Percentiles rank a stretch among this genome's conserved stretches.
phyloP scores from a whole-genome alignment of 2,329 filamentous ascomycete genomes.

The Aspergillus carbonarius region DNA sequence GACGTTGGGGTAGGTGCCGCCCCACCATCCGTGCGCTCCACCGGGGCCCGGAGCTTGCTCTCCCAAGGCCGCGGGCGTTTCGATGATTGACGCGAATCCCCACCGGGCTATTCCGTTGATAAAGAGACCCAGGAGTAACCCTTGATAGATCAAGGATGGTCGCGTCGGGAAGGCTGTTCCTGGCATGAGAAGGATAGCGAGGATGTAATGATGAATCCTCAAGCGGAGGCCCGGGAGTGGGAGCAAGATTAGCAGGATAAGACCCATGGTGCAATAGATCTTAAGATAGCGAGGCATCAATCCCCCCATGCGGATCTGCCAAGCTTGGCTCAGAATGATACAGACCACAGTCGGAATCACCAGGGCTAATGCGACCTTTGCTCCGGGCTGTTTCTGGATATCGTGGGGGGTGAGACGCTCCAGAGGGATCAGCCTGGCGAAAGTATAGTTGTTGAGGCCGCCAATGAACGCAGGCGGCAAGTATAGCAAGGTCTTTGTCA shows the following conservation, averaged over 20 bases:
- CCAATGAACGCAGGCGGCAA: slow-evolving; percentile 89
- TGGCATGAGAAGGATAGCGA: slow-evolving; percentile 80
- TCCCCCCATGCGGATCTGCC: slow-evolving; percentile 81
- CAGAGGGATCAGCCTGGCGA: slow-evolving; percentile 84
- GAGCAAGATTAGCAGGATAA: slow-evolving; percentile 68
- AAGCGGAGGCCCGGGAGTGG: slow-evolving; percentile 74
- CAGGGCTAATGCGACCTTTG: slow-evolving; percentile 74
- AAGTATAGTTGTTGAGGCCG: slow-evolving; percentile 89
- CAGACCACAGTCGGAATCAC: slow-evolving; percentile 69
- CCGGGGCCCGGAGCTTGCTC: slow-evolving; percentile 47
- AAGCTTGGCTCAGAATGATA: slow-evolving; percentile 74
- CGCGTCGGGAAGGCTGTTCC: slow-evolving; percentile 88
- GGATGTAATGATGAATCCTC: slow-evolving; percentile 92
- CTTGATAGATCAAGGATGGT: slow-evolving; percentile 81
- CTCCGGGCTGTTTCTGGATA: slow-evolving; percentile 83
- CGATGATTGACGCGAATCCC: slow-evolving; percentile 86
- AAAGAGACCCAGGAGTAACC: slow-evolving; percentile 84
- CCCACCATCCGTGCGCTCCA: slow-evolving; percentile 44
- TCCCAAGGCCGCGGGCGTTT: slow-evolving; percentile 71
- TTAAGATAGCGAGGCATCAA: slow-evolving; percentile 74
- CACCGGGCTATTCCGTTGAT: slow-evolving; percentile 91
- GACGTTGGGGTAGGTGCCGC: slow-evolving; percentile 53
- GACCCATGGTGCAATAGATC: slow-evolving; percentile 69
- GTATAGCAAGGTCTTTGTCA: slow-evolving; percentile 90
- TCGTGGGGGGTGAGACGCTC: slow-evolving; percentile 89